Base-by-base conservation (phyloP, 345 rosid genomes). In the Linum usitatissimum region DNA sequence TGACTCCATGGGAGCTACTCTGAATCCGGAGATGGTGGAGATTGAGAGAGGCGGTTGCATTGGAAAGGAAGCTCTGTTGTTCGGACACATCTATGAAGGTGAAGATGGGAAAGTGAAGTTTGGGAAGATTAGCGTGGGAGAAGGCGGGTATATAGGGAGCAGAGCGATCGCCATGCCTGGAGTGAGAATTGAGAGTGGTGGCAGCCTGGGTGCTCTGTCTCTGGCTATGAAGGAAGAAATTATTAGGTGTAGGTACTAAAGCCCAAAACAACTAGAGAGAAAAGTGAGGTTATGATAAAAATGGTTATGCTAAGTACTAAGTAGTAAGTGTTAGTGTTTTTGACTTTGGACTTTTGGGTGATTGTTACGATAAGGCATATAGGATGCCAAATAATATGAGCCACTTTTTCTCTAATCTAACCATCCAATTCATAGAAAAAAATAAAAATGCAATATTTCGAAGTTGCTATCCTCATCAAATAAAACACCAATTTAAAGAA, bases 11-110 rank as follows among this genome's bases (percentile, higher is more conserved):
- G 91, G 86, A 61, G 84, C 86, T 0, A 9, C 71, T 36, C 53
- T 83, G 71, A 83, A 85, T 65, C 88, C 91, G 0, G 87, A 85
- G 71, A 83, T 81, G 91, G 79, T 83, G 63, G 83, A 77, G 73
- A 75, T 85, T 55, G 83, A 79, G 65, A 71, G 75, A 68, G 81
- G 75, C 6, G 83, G 86, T 9, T 71, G 80, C 63, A 75, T 85
- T 3, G 86, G 73, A 45, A 80, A 56, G 68, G 84, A 81, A 31
- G 87, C 86, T 8, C 6, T 83, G 48, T 19, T 83, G 64, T 83
- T 85, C 68, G 88, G 91, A 62, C 91, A 83, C 68, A 67, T 79
- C 23, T 81, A 85, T 68, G 87, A 85, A 63, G 84, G 87, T 0
- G 84, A 81, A 64, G 86, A 66, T 6, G 86, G 86, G 40, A 71